Percentiles rank a stretch among this genome's conserved stretches.
phyloP scores from a whole-genome alignment of 2,329 filamentous ascomycete genomes.

The Nannizzia gypsea region DNA sequence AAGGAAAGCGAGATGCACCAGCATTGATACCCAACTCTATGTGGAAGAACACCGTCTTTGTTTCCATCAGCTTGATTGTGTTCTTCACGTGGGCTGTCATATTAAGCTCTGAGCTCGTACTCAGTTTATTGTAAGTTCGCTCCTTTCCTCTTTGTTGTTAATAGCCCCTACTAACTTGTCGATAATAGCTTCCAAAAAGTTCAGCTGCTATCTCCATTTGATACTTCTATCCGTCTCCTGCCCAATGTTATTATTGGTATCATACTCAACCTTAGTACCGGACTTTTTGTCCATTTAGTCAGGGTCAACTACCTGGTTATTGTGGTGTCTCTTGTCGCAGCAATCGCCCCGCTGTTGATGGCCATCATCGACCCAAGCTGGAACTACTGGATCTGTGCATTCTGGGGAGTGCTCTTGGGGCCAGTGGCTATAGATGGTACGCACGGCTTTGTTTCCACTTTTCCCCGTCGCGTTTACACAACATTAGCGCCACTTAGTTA shows the following conservation, averaged over 20 bases:
- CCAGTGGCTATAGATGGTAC: conserved; percentile 13
- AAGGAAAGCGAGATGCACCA: conserved; percentile 35
- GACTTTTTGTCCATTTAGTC: conserved; percentile 11
- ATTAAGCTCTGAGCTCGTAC: conserved; percentile 39
- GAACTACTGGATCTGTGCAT: conserved; percentile 14
- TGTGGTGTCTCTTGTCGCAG: conserved; percentile 8
- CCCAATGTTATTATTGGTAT: conserved; percentile 35
- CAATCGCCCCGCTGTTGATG: conserved; percentile 12
- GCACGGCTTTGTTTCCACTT: conserved; percentile 3
- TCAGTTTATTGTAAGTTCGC: conserved; percentile 29
- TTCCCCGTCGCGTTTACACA: neutral
- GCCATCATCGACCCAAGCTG: conserved; percentile 9
- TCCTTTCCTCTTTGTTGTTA: neutral
- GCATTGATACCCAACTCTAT: conserved; percentile 52
- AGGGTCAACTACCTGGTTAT: conserved; percentile 10
- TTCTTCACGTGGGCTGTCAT: conserved; percentile 37
- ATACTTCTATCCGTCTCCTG: conserved; percentile 37
- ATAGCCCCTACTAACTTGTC: neutral
- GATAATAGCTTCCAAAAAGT: conserved; percentile 39
- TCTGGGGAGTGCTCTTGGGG: conserved; percentile 11
- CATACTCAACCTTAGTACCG: conserved; percentile 11
- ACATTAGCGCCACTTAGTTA: neutral
- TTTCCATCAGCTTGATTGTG: conserved; percentile 43
- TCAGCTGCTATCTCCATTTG: conserved; percentile 36
- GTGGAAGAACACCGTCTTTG: conserved; percentile 48